Evolutionary conservation across 140 eudicot genomes (phyloP).

Genomic region (Senecio squalidus): DNA sequence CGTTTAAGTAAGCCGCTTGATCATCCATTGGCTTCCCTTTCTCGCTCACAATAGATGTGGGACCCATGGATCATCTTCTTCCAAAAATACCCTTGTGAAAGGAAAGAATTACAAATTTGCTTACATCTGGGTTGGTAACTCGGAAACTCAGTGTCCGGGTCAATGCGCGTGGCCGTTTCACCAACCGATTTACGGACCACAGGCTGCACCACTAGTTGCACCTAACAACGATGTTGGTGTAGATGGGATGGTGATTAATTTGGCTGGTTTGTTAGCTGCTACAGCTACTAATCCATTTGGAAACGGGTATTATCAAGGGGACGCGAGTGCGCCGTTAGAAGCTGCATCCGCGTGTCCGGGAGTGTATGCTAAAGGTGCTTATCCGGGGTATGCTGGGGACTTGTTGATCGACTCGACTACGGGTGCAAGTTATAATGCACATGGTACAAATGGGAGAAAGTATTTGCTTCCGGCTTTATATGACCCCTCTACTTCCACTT

Average conservation of each 20-base stretch:
- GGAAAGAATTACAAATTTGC: slow-evolving; percentile 35
- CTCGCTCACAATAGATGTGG: slow-evolving; percentile 87
- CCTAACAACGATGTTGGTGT: slow-evolving; percentile 69
- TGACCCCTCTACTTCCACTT: slow-evolving; percentile 52
- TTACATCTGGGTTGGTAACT: slow-evolving; percentile 77
- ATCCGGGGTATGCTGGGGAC: slow-evolving; percentile 63
- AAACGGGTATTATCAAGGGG: slow-evolving; percentile 73
- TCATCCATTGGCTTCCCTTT: too few species aligned
- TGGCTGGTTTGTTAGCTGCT: slow-evolving; percentile 66
- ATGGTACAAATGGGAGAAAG: slow-evolving; percentile 52
- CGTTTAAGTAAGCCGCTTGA: too few species aligned
- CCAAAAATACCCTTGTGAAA: slow-evolving; percentile 27
- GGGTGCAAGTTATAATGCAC: slow-evolving; percentile 68
- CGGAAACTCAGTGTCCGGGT: slow-evolving; percentile 70
- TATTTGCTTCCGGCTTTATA: slow-evolving; percentile 77
- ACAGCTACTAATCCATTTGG: slow-evolving; percentile 73
- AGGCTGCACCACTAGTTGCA: slow-evolving; percentile 51
- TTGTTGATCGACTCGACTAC: slow-evolving; percentile 51
- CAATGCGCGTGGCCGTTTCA: slow-evolving; percentile 83
- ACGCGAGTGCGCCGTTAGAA: slow-evolving; percentile 62
- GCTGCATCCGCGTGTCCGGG: slow-evolving; percentile 79
- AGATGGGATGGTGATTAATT: slow-evolving; percentile 68
- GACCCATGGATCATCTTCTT: slow-evolving; percentile 60
- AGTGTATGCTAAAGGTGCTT: slow-evolving; percentile 70
- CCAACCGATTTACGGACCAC: slow-evolving; percentile 56